Percentiles rank a stretch among this genome's conserved stretches.
These are phyloP conservation scores for Pueraria montana DNA, from an alignment of 306 rosid species.

Conservation along the genomic window DNA sequence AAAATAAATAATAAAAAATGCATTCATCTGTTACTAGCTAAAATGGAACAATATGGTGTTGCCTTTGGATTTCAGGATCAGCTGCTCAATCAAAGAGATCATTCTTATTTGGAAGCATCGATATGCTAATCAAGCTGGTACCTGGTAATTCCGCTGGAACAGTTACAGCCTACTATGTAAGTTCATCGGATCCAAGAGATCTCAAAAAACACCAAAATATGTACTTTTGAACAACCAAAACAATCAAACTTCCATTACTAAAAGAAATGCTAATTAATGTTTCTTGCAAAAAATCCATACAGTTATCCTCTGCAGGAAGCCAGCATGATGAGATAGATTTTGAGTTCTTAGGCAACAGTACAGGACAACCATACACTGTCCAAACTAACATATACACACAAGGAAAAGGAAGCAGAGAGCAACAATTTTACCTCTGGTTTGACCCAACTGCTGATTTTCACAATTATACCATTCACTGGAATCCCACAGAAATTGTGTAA, in stretches of 20 bases:
- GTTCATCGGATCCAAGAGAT: slow-evolving; percentile 41
- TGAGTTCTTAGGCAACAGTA: slow-evolving; percentile 76
- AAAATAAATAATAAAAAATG: neutral
- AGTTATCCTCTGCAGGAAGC: slow-evolving; percentile 73
- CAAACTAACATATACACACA: slow-evolving; percentile 70
- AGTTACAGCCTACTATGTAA: slow-evolving; percentile 83
- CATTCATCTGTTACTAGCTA: slow-evolving; percentile 24
- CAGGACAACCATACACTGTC: slow-evolving; percentile 82
- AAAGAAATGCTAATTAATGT: slow-evolving; percentile 42
- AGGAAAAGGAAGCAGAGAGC: slow-evolving; percentile 75
- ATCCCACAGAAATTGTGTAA: slow-evolving; percentile 77
- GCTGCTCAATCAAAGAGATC: slow-evolving; percentile 71
- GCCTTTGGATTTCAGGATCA: slow-evolving; percentile 64
- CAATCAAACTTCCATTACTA: neutral
- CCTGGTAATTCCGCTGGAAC: slow-evolving; percentile 80
- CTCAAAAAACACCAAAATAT: slow-evolving; percentile 1
- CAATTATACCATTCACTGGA: slow-evolving; percentile 87
- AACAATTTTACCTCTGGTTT: slow-evolving; percentile 81
- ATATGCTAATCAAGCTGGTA: slow-evolving; percentile 77
- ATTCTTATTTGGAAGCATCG: slow-evolving; percentile 79
- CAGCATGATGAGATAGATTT: slow-evolving; percentile 85
- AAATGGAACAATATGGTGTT: slow-evolving; percentile 8
- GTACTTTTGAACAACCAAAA: slow-evolving; percentile 13
- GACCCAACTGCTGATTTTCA: slow-evolving; percentile 78
- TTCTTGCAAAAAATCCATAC: slow-evolving; percentile 39